phyloP scores from a whole-genome alignment of 2,329 filamentous ascomycete species.

The Aotearoamyces nothofagi region DNA sequence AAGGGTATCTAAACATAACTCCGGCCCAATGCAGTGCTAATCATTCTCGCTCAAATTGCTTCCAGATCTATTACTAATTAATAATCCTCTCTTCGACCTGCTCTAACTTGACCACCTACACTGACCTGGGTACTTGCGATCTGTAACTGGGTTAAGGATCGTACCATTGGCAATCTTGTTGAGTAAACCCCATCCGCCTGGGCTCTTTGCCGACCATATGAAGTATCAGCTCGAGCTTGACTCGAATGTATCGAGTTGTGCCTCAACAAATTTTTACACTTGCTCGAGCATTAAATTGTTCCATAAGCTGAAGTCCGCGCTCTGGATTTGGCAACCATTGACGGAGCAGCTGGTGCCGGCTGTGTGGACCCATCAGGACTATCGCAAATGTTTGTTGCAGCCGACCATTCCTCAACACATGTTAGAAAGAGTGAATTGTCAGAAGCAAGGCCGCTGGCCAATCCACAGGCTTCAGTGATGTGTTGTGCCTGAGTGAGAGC shows the following conservation, averaged over 20 bases:
- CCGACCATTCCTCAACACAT: slow-evolving; percentile 25
- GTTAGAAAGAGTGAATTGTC: slow-evolving; percentile 19
- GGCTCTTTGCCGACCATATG: slow-evolving; percentile 24
- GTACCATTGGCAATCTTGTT: slow-evolving; percentile 21
- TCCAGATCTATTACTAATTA: too few relatives aligned
- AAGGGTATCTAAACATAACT: too few relatives aligned
- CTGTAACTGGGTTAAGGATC: slow-evolving; percentile 20
- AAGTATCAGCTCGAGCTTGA: slow-evolving; percentile 22
- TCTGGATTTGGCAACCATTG: slow-evolving; percentile 23
- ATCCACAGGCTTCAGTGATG: slow-evolving; percentile 24
- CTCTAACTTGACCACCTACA: slow-evolving; percentile 5
- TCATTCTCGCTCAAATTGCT: too few relatives aligned
- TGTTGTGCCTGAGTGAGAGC: slow-evolving; percentile 21
- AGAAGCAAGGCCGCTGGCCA: slow-evolving; percentile 16
- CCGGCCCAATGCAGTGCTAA: too few relatives aligned
- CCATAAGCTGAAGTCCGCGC: slow-evolving; percentile 19
- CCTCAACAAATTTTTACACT: slow-evolving; percentile 23
- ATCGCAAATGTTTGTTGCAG: slow-evolving; percentile 24
- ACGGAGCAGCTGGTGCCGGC: slow-evolving; percentile 18
- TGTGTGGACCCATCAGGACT: slow-evolving; percentile 22
- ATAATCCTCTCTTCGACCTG: too few relatives aligned
- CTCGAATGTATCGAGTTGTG: slow-evolving; percentile 25
- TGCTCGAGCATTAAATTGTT: slow-evolving; percentile 18
- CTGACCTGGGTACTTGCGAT: slow-evolving; percentile 9
- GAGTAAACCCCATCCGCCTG: slow-evolving; percentile 22